These are phyloP conservation scores for Erucastrum elatum DNA, from an alignment of 345 rosid genomes.

Conservation along the genomic window DNA sequence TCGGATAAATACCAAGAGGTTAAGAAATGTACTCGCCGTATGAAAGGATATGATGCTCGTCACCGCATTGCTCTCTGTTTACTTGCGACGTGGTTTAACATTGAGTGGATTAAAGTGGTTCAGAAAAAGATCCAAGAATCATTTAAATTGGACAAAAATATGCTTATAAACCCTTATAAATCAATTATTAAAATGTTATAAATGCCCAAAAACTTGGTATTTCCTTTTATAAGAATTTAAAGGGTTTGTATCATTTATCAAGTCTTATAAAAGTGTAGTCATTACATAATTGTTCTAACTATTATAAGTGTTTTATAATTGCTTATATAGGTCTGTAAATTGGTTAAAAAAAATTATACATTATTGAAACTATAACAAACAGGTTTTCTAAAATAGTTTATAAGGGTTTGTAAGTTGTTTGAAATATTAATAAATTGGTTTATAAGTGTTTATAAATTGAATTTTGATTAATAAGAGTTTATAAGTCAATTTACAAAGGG, in stretches of 20 bases:
- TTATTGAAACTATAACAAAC: not conserved
- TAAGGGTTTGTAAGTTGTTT: no score
- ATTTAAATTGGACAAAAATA: no score
- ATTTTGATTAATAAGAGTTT: not conserved
- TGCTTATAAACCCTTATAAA: no score
- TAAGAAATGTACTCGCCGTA: constrained; percentile 52
- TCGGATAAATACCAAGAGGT: constrained; percentile 60
- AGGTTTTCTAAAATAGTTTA: no score
- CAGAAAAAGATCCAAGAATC: no score
- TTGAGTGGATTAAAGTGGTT: constrained; percentile 87
- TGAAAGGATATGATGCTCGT: constrained; percentile 93
- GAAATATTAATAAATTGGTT: not conserved
- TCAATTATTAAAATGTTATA: not conserved
- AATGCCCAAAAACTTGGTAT: not conserved
- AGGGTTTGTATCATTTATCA: not conserved
- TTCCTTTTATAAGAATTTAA: not conserved
- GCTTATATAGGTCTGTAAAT: no score
- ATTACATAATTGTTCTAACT: not conserved
- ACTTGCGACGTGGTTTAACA: constrained; percentile 82
- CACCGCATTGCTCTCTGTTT: constrained; percentile 85
- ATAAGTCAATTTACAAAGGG: no score
- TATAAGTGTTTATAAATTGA: not conserved
- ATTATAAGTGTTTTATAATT: not conserved
- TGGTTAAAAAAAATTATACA: no score
- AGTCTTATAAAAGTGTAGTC: not conserved